These are phyloP conservation scores for Cyberlindnera subsufficiens DNA, from an alignment of 805 yeast species.

Conservation along the genomic window DNA sequence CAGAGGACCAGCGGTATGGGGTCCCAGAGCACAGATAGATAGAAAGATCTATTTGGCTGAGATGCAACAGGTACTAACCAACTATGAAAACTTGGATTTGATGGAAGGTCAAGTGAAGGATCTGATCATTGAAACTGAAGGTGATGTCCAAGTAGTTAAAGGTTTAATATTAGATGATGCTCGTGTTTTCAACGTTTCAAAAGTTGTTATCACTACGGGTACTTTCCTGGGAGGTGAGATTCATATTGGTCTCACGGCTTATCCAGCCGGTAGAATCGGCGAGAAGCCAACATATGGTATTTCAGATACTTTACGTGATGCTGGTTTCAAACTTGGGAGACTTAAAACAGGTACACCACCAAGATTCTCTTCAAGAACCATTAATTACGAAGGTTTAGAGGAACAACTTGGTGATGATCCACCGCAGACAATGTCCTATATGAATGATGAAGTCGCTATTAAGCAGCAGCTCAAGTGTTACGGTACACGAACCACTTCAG, in stretches of 20 bases:
- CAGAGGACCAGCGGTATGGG: conserved; percentile 97
- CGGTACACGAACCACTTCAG: conserved; percentile 72
- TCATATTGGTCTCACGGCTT: conserved; percentile 75
- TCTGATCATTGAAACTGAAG: conserved; percentile 49
- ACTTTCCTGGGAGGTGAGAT: conserved; percentile 93
- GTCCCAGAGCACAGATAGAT: conserved; percentile 96
- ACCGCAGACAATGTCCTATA: conserved; percentile 84
- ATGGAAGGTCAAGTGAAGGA: conserved; percentile 80
- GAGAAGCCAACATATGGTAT: conserved; percentile 90
- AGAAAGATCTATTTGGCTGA: conserved; percentile 68
- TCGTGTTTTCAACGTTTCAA: conserved; percentile 46
- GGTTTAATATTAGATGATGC: conserved; percentile 80
- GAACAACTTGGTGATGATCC: conserved; percentile 77
- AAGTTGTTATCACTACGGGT: conserved; percentile 90
- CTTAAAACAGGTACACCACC: conserved; percentile 98
- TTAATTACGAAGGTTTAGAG: conserved; percentile 58
- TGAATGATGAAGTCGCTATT: conserved; percentile 65
- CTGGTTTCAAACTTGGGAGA: conserved; percentile 82
- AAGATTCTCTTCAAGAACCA: conserved; percentile 64
- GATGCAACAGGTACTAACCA: conserved; percentile 64
- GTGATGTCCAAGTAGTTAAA: conserved; percentile 21
- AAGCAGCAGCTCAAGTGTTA: conserved; percentile 62
- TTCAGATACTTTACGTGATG: conserved; percentile 65
- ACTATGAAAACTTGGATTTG: conserved; percentile 49
- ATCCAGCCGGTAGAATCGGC: conserved; percentile 91